A percentile compares a stretch with the other conserved stretches of the same genome.
Conservation (phyloP, 2,329 filamentous ascomycete species). For the Mariannaea elegans region DNA sequence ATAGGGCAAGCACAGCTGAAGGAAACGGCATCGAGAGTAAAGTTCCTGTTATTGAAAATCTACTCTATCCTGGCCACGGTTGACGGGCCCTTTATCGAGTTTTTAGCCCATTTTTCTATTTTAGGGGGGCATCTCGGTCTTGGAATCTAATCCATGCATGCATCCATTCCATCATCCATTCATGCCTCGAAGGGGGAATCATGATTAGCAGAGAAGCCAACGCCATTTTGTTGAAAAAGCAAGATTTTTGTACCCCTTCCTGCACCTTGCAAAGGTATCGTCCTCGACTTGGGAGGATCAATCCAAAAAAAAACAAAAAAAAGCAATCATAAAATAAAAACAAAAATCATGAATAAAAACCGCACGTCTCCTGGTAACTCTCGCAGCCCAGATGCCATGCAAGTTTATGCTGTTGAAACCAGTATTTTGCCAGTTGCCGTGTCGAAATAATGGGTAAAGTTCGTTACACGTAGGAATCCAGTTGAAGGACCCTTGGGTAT, state of each 20-base stretch:
- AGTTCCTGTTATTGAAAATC: slow-evolving; percentile 32
- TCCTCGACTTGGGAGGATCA: slow-evolving; percentile 28
- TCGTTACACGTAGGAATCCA: slow-evolving; percentile 50
- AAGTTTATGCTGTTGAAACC: slow-evolving; percentile 57
- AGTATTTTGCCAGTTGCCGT: slow-evolving; percentile 50
- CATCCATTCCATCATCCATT: slow-evolving; percentile 36
- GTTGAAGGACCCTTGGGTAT: slow-evolving; percentile 52
- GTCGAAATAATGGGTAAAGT: slow-evolving; percentile 42
- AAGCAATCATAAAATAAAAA: slow-evolving; percentile 3
- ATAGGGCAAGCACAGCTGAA: no score
- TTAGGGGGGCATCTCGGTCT: slow-evolving; percentile 25
- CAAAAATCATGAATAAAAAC: slow-evolving; percentile 23
- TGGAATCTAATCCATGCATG: slow-evolving; percentile 35
- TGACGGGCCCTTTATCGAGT: slow-evolving; percentile 50
- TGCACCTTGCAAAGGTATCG: slow-evolving; percentile 40
- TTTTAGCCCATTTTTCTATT: slow-evolving; percentile 33
- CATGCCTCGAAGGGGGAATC: slow-evolving; percentile 45
- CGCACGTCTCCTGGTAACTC: slow-evolving; percentile 39
- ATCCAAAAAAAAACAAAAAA: slow-evolving; percentile 33
- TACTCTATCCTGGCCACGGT: slow-evolving; percentile 51
- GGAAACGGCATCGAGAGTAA: slow-evolving; percentile 19
- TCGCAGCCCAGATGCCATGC: slow-evolving; percentile 49
- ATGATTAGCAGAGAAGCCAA: slow-evolving; percentile 50
- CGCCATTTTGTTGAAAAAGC: slow-evolving; percentile 54
- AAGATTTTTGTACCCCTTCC: slow-evolving; percentile 46